Base-by-base conservation (phyloP, 164 flowering plant genomes). In the Akebia trifoliata region DNA sequence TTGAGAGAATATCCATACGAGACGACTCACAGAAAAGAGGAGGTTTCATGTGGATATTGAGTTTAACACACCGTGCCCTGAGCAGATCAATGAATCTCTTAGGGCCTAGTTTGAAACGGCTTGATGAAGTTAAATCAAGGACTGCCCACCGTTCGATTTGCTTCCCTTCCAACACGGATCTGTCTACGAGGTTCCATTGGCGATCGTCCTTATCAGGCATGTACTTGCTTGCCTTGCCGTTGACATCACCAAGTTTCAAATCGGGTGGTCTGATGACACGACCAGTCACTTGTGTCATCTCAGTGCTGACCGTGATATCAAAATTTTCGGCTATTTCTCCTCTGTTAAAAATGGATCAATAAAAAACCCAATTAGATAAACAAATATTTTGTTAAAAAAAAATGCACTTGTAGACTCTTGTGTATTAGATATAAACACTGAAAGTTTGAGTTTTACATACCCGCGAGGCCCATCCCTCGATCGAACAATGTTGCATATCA, bases 141-240 rank as follows among this genome's bases (percentile, higher is more conserved):
- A 85, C 48, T 14, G 71, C 92, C 97, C 95, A 90, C 2, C 74
- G 49, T 0, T 71, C 69, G 31, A 90, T 53, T 4, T 50, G 18
- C 63, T 64, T 83, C 1, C 84, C 95, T 26, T 79, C 78, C 24
- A 69, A 71, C 2, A 90, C 66, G 14, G 64, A 64, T 37, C 58
- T 77, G 0, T 71, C 54, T 12, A 69, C 51, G 18, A 90, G 79
- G 53, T 82, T 90, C 88, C 90, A 90, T 2, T 85, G 88, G 55
- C 86, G 65, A 29, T 82, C 80, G n/a, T 70, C 74, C 30, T 14
- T 59, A 25, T 77, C 72, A 28, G 75, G 79, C 2, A 11, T 38
- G 17, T 74, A 24, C 38, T 12, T 51, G 4, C 1, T 30, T 10
- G 24, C 0, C 4, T 29, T 43, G 18, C 80, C 78, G 25, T 51